Base-by-base conservation (phyloP, 495 filamentous ascomycete species). In the Astrocystis sublimbata region DNA sequence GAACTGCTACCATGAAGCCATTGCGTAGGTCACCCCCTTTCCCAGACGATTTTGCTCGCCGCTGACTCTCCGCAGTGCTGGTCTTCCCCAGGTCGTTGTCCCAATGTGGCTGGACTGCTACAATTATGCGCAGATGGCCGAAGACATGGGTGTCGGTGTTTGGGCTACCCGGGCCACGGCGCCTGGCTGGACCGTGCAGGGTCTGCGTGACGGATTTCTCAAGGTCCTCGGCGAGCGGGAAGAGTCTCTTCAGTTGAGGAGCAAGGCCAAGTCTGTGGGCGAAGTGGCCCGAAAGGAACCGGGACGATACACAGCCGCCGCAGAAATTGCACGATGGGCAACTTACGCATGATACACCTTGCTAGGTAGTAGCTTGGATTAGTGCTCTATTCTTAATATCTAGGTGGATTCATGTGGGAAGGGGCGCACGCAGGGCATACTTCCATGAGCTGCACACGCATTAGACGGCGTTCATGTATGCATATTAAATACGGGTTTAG, bases 81-180 rank as follows among this genome's bases (percentile, higher is more conserved):
- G 81, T 12, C 71, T 78, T 23, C 80, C 81, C 3, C 82, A 85
- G 58, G 73, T 85, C 13, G 65, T 84, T 8, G 72, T 84, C 4
- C 81, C 82, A 0, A 72, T 75, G 55, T 84, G 82, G 82, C 68
- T 80, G 6, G 81, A 84, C 58, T 79, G 75, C 33, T 81, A 80
- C 43, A 81, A 83, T 35, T 79, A 78, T 54, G 78, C 81, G 7
- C 76, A 75, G 13, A 63, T 79, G 10, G 80, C 76, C 3, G 79
- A 83, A 62, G 80, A 76, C 66, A 66, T 83, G 0, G 79, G 79
- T 0, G 78, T 85, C 24, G 81, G 82, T 1, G 71, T 81, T 0
- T 79, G 79, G 46, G 82, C 78, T 10, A 83, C 67, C 54, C 70
- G 76, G n/a, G 61, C 59, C 12, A 65, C 71, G 10, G 67, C 67